Evolutionary conservation across 2,329 filamentous ascomycete genomes (phyloP), one percentile per base, ranked within the genome.

Genomic region (Ophiostoma triangulosporum): DNA sequence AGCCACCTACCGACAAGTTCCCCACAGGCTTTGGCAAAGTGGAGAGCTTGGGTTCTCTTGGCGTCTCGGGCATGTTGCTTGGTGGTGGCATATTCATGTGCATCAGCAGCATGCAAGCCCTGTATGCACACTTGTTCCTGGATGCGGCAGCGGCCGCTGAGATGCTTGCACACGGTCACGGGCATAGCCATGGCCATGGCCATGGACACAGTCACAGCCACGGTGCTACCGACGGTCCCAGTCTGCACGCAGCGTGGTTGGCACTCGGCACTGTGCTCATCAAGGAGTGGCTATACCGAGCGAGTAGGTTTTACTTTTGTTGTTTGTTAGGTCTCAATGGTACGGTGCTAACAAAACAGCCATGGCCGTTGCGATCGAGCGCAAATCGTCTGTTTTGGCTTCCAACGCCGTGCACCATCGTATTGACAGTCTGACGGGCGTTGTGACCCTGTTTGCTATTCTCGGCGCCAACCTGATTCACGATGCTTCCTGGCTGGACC

Each of bases 361-460:
- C 51, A 94, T 97, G 84, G 97, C 96, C 72, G 81, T 98, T 57
- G 93, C 93, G 46, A 82, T 82, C 62, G 88, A 95, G 69, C 87
- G 91, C 66, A 95, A 95, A 65, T 97, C 91, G 12, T 94, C 90
- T 6, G 89, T 98, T 56, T 80, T 98, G 24, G 90, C 91, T 36
- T 96, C 90, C 55, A 98, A 98, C 65, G 91, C 93, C 56, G 78
- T 97, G 60, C 93, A 98, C 70, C 93, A 97, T 72, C 88, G 93
- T 57, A 84, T 98, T 65, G 93, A 98, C 69, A 95, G 89, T 55
- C 77, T 96, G 54, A 98, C 93, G 1, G 91, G 91, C 59, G 86
- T 97, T 62, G 93, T 97, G 54, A 94, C 93, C 2, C 77, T 97
- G 29, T 75, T 86, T 54, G 91, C 88, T 24, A 95, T 98, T 62